Conservation (phyloP, 495 filamentous ascomycete species). For the Aspergillus coremiiformis region DNA sequence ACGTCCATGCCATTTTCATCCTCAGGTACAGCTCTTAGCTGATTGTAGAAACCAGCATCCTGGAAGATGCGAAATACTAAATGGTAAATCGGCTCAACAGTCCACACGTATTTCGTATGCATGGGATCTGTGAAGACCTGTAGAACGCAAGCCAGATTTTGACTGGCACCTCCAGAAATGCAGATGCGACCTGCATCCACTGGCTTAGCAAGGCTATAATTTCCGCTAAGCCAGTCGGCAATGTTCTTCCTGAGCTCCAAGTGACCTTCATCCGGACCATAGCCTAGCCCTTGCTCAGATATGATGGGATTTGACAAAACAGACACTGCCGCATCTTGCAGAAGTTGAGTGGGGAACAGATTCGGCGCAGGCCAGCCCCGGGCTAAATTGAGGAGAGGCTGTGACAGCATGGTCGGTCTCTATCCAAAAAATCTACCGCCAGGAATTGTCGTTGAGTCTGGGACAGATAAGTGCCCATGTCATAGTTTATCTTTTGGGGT, state of each 20-base stretch:
- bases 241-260: constrained; percentile 49
- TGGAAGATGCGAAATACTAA: constrained; percentile 60
- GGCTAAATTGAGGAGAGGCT: constrained; percentile 45
- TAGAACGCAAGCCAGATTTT: constrained; percentile 54
- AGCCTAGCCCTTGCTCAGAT: constrained; percentile 48
- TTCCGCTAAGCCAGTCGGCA: constrained; percentile 51
- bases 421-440: background rate
- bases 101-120: constrained; percentile 57
- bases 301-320: constrained; percentile 46
- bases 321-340: constrained; percentile 43
- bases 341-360: constrained; percentile 49
- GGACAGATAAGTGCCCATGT: too few species aligned
- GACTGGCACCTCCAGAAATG: constrained; percentile 57
- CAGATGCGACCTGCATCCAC: constrained; percentile 47
- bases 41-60: constrained; percentile 49
- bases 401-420: background rate
- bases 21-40: constrained; percentile 52
- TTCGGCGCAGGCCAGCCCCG: constrained; percentile 54
- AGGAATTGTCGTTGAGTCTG: background rate
- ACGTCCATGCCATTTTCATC: constrained; percentile 59
- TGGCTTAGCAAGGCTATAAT: constrained; percentile 35
- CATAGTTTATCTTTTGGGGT: background rate
- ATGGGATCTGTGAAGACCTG: constrained; percentile 57
- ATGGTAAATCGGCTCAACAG: constrained; percentile 61
- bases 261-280: constrained; percentile 66